A percentile compares a stretch with the other conserved stretches of the same genome.
Conservation (phyloP, 2,329 filamentous ascomycete species). For the Fusarium concolor region DNA sequence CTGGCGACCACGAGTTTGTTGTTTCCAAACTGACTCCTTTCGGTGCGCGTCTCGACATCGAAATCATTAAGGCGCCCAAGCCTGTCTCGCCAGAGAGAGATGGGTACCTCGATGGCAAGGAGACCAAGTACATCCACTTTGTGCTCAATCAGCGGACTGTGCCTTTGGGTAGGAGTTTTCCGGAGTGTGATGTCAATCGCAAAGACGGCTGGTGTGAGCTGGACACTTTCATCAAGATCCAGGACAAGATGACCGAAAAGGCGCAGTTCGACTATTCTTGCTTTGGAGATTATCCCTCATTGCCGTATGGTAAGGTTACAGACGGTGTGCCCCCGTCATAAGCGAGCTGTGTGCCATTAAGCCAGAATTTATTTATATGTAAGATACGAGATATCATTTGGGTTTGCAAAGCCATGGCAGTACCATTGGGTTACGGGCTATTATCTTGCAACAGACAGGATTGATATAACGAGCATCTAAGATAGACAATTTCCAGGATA, state of each 20-base stretch:
- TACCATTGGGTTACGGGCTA: not conserved
- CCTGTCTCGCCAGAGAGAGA: constrained; percentile 68
- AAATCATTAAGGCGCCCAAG: constrained; percentile 75
- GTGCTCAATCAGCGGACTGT: constrained; percentile 79
- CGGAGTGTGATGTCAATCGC: constrained; percentile 69
- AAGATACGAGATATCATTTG: constrained; percentile 1
- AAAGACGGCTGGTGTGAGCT: constrained; percentile 84
- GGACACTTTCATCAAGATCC: constrained; percentile 72
- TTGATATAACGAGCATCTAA: not conserved
- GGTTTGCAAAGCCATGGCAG: not conserved
- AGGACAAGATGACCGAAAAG: constrained; percentile 67
- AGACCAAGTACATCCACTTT: constrained; percentile 79
- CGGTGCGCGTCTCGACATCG: constrained; percentile 77
- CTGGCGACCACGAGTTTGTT: constrained; percentile 70
- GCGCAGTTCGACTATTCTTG: constrained; percentile 75
- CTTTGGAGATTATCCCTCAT: constrained; percentile 62
- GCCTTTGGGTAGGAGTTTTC: constrained; percentile 73
- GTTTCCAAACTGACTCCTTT: constrained; percentile 78
- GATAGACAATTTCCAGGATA: not conserved
- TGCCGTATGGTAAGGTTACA: constrained; percentile 55
- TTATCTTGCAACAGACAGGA: not conserved
- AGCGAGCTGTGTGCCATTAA: constrained; percentile 1
- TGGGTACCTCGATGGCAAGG: constrained; percentile 62
- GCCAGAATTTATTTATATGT: not conserved
- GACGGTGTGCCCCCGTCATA: constrained; percentile 52